phyloP scores from a whole-genome alignment of 352 stramenopile genomes.

The Thraustochytrium sp. region DNA sequence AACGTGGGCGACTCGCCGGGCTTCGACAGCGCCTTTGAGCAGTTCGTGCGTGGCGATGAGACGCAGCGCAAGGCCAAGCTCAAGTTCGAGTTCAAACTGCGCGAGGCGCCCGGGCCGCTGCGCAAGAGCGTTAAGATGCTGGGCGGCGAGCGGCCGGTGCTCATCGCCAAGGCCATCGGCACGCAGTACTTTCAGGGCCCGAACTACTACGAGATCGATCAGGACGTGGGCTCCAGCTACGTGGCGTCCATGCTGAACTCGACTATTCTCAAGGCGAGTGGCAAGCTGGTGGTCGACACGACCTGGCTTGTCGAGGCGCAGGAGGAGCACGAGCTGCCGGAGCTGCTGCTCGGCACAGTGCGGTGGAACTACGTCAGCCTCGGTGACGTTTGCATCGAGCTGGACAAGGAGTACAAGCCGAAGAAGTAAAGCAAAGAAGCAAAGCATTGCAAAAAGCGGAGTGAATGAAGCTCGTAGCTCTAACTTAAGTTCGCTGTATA shows the following conservation, averaged over 20 bases:
- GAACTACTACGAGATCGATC: constrained; percentile 33
- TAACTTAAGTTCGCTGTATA: no score
- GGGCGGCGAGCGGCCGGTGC: constrained; percentile 11
- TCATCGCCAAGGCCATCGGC: constrained; percentile 37
- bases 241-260: constrained; percentile 36
- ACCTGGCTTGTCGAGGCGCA: constrained; percentile 30
- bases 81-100: constrained; percentile 35
- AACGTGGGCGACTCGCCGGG: neutral
- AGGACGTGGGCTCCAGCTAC: constrained; percentile 34
- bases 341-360: constrained; percentile 18
- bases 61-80: neutral
- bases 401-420: constrained; percentile 41
- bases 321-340: constrained; percentile 20
- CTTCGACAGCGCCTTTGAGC: constrained; percentile 21
- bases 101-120: neutral
- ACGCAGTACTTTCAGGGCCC: neutral
- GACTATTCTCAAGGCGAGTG: constrained; percentile 22
- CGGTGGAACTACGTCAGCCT: constrained; percentile 32
- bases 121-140: constrained; percentile 31
- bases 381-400: neutral
- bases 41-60: constrained; percentile 12
- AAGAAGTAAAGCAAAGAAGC: no score
- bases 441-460: no score
- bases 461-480: no score
- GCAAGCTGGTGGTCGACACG: neutral